A percentile compares a stretch with the other conserved stretches of the same genome.
Conservation (phyloP, 106 monocot genomes). For the Platanthera zijinensis region DNA sequence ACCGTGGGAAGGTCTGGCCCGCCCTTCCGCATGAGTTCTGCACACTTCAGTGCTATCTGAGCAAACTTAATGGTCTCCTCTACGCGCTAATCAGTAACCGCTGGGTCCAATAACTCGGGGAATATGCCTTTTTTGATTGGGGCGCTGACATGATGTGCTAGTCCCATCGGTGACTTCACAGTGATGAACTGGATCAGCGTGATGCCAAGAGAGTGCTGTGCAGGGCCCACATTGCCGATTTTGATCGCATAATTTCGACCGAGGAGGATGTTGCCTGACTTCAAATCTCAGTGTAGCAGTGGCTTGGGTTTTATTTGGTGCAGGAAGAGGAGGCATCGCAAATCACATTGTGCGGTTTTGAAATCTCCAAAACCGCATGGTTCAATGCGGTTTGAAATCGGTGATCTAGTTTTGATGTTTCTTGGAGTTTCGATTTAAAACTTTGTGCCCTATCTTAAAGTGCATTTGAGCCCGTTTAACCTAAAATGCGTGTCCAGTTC, state of each 20-base stretch:
- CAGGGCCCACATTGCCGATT: constrained; percentile 58
- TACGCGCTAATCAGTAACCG: constrained; percentile 48
- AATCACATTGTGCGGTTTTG: no score
- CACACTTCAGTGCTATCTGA: constrained; percentile 38
- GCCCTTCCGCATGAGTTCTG: constrained; percentile 55
- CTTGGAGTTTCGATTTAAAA: no score
- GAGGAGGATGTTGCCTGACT: constrained; percentile 65
- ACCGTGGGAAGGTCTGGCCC: constrained; percentile 40
- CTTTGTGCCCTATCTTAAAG: no score
- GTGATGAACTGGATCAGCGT: constrained; percentile 61
- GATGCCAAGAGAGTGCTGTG: constrained; percentile 57
- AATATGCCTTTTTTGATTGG: constrained; percentile 43
- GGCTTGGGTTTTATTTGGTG: constrained; percentile 69
- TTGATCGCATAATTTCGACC: constrained; percentile 62
- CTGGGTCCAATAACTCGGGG: constrained; percentile 35
- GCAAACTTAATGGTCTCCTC: constrained; percentile 37
- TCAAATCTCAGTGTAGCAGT: constrained; percentile 59
- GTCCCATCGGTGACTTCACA: constrained; percentile 47
- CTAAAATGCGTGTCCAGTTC: no score
- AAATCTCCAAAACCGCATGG: no score
- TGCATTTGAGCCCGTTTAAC: no score
- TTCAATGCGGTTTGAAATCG: no score
- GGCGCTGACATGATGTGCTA: constrained; percentile 35
- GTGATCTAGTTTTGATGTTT: no score
- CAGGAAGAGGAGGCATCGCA: constrained; percentile 37